phyloP scores from a whole-genome alignment of 139 green algal species.

The Edaphochlamys debaryana region DNA sequence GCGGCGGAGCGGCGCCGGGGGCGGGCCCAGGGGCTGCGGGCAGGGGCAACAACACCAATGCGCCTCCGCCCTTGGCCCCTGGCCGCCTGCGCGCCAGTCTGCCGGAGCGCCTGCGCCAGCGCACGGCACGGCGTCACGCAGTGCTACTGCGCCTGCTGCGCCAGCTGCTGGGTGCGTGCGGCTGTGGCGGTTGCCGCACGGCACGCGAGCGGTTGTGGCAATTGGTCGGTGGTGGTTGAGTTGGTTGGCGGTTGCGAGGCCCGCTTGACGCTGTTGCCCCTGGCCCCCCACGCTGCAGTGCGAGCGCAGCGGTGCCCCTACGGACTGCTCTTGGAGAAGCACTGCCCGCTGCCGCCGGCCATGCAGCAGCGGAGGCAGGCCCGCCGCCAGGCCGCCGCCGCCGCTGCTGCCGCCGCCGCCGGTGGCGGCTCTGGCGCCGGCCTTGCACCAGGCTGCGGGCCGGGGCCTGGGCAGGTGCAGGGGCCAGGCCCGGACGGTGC shows the following conservation, averaged over 20 bases:
- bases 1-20: no score
- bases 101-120: not conserved
- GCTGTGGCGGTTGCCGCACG: not conserved
- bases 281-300: conserved; percentile 22
- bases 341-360: conserved; percentile 79
- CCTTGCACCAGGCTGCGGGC: no score
- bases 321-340: conserved; percentile 66
- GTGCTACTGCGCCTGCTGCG: conserved; percentile 15
- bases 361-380: not conserved
- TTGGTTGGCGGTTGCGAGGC: not conserved
- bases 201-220: no score
- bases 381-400: not conserved
- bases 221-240: no score
- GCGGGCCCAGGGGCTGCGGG: no score
- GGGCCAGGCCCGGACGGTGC: no score
- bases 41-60: not conserved
- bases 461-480: no score
- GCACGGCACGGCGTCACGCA: not conserved
- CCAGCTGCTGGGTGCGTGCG: conserved; percentile 17
- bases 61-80: not conserved
- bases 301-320: conserved; percentile 66
- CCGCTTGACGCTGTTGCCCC: not conserved
- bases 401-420: not conserved
- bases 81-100: conserved; percentile 14
- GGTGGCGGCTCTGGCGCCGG: not conserved